phyloP scores from a whole-genome alignment of 345 rosid genomes.

The Hibiscus tridactylites region DNA sequence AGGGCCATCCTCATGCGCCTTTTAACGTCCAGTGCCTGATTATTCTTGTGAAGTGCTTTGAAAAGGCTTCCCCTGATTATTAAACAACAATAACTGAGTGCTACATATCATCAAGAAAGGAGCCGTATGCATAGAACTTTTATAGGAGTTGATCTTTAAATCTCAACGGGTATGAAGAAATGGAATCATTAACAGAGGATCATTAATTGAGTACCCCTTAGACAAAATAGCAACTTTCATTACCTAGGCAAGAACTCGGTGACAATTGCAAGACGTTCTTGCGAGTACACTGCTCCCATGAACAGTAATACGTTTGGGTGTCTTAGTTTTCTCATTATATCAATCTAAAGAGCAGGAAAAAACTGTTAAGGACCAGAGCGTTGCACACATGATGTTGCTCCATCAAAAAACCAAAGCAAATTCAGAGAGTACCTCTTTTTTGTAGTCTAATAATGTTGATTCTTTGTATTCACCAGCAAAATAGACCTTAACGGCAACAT shows the following conservation, averaged over 20 bases:
- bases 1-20: conserved; percentile 79
- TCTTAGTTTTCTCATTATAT: conserved; percentile 76
- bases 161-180: background rate
- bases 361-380: background rate
- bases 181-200: background rate
- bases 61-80: conserved; percentile 83
- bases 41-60: conserved; percentile 69
- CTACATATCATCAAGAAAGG: background rate
- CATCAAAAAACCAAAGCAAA: background rate
- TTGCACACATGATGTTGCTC: background rate
- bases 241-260: conserved; percentile 87
- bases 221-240: background rate
- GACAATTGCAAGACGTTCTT: conserved; percentile 65
- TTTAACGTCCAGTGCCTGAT: conserved; percentile 58
- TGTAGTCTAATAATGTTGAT: conserved; percentile 46
- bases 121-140: background rate
- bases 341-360: conserved; percentile 33
- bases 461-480: conserved; percentile 52
- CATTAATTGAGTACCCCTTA: background rate
- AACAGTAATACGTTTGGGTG: conserved; percentile 86
- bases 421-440: conserved; percentile 58
- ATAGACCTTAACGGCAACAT: conserved; percentile 82
- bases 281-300: conserved; percentile 89
- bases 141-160: background rate
- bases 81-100: background rate